Evolutionary conservation across 2,329 filamentous ascomycete species (phyloP).

Genomic region (Albifimbria verrucaria): DNA sequence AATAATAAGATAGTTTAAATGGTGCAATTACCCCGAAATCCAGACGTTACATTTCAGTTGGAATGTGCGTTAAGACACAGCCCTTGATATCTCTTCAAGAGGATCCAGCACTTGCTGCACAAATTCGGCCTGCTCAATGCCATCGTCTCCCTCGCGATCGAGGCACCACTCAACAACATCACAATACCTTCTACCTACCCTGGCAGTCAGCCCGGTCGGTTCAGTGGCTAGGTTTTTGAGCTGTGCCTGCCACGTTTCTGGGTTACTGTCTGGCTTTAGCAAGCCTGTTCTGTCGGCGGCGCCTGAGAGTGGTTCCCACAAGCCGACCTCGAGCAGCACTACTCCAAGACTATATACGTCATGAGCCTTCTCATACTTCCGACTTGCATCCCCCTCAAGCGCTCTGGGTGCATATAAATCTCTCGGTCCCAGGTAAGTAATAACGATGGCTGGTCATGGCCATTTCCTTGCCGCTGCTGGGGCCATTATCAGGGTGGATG

Average conservation of each 20-base stretch:
- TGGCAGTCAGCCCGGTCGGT: background rate
- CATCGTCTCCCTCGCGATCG: background rate
- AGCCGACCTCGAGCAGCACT: background rate
- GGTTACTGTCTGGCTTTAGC: background rate
- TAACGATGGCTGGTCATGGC: too few species aligned
- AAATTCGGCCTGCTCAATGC: background rate
- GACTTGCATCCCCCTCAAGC: background rate
- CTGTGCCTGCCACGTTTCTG: too few species aligned
- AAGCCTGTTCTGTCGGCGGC: background rate
- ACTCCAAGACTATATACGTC: background rate
- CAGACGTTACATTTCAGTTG: too few species aligned
- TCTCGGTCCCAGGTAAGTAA: too few species aligned
- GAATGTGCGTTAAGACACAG: too few species aligned
- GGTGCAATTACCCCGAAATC: too few species aligned
- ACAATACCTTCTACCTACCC: background rate
- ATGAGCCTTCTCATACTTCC: background rate
- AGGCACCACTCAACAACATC: background rate
- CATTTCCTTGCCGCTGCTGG: too few species aligned
- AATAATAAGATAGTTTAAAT: too few species aligned
- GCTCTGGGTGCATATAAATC: background rate
- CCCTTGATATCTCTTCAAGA: background rate
- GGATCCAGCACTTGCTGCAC: background rate
- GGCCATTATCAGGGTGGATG: too few species aligned
- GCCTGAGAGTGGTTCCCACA: background rate
- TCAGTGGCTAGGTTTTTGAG: too few species aligned